phyloP scores from a whole-genome alignment of 2,329 filamentous ascomycete species.

The Sporothrix phasma region DNA sequence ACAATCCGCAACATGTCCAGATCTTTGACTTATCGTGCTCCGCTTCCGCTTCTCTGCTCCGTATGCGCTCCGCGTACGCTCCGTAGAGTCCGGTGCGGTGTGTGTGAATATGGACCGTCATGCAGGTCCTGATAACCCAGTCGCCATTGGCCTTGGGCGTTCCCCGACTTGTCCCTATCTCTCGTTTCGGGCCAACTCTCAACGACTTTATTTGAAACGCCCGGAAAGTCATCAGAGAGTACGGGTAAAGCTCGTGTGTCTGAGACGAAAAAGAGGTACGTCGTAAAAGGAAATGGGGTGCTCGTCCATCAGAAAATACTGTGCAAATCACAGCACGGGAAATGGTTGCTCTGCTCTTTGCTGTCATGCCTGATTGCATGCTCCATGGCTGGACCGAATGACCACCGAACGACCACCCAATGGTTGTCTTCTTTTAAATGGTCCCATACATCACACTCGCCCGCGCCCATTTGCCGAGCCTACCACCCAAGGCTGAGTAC shows the following conservation, averaged over 20 bases:
- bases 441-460: too few relatives aligned
- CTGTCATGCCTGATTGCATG: not conserved
- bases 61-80: not conserved
- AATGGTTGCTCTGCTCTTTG: not conserved
- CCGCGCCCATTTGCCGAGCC: conserved; percentile 1
- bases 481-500: not conserved
- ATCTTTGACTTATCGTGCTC: not conserved
- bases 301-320: too few relatives aligned
- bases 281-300: too few relatives aligned
- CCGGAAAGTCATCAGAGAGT: not conserved
- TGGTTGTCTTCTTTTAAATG: too few relatives aligned
- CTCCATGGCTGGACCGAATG: not conserved
- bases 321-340: not conserved
- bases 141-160: not conserved
- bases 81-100: not conserved
- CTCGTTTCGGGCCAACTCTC: not conserved
- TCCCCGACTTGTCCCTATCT: conserved; percentile 17
- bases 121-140: not conserved
- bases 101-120: not conserved
- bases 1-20: not conserved
- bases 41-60: not conserved
- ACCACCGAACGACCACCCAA: not conserved
- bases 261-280: not conserved
- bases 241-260: not conserved
- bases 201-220: not conserved